phyloP scores from a whole-genome alignment of 441 rosid species.

The Pelargonium cotyledonis region DNA sequence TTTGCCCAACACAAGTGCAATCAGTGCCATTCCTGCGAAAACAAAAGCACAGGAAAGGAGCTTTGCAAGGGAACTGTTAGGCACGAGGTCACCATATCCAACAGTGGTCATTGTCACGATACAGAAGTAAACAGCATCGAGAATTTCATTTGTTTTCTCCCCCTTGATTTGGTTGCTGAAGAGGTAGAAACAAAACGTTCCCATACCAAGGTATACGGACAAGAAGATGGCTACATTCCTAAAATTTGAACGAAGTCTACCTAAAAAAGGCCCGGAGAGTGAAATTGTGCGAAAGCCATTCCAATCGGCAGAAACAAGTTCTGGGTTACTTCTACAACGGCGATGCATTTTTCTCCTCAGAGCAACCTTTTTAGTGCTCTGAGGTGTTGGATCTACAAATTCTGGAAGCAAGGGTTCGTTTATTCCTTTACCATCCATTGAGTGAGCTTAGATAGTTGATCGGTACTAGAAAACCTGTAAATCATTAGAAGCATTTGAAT shows the following conservation, averaged over 20 bases:
- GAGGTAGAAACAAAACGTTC: slow-evolving; percentile 46
- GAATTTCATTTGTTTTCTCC: slow-evolving; percentile 46
- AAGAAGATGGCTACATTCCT: slow-evolving; percentile 34
- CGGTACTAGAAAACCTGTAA: slow-evolving; percentile 18
- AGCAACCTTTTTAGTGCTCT: slow-evolving; percentile 18
- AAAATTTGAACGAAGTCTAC: slow-evolving; percentile 35
- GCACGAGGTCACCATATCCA: slow-evolving; percentile 86
- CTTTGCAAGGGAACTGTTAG: slow-evolving; percentile 37
- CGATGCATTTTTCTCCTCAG: slow-evolving; percentile 42
- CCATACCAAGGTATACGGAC: slow-evolving; percentile 42
- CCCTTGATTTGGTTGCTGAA: slow-evolving; percentile 49
- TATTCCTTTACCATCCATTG: slow-evolving; percentile 42
- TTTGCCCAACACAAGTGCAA: slow-evolving; percentile 46
- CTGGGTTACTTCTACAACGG: slow-evolving; percentile 68
- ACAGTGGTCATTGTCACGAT: slow-evolving; percentile 78
- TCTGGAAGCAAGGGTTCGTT: slow-evolving; percentile 38
- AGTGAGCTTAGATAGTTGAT: slow-evolving; percentile 1
- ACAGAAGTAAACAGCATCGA: slow-evolving; percentile 62
- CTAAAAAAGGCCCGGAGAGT: slow-evolving; percentile 24
- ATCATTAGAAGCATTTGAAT: slow-evolving; percentile 5
- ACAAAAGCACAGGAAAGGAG: slow-evolving; percentile 67
- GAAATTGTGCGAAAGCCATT: slow-evolving; percentile 22
- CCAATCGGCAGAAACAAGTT: slow-evolving; percentile 24
- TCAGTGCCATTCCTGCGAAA: slow-evolving; percentile 65
- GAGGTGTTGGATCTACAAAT: slow-evolving; percentile 23